Evolutionary conservation across 2,329 filamentous ascomycete genomes (phyloP).

Genomic region (Acephala macrosclerotiorum): DNA sequence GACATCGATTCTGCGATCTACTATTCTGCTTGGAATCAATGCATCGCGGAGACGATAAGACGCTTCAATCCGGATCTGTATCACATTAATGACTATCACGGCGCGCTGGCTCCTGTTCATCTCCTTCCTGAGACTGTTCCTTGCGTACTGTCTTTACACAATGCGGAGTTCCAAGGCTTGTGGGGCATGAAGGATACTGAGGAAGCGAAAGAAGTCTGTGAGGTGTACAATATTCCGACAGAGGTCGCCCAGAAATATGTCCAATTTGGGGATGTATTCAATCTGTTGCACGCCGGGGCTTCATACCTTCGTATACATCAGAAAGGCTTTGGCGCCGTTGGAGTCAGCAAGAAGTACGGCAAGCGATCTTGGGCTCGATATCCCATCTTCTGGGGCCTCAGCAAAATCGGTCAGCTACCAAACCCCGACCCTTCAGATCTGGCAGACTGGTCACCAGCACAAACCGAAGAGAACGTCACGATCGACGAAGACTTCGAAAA

Average conservation of each 20-base stretch:
- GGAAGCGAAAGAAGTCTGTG: conserved; percentile 4
- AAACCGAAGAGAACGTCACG: neutral
- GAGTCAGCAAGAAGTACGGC: conserved; percentile 7
- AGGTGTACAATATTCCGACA: neutral
- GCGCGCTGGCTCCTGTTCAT: neutral
- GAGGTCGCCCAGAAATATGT: conserved; percentile 2
- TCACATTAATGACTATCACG: conserved; percentile 7
- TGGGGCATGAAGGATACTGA: neutral
- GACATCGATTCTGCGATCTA: conserved; percentile 6
- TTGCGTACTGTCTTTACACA: conserved; percentile 1
- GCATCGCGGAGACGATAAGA: neutral
- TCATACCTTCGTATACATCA: conserved; percentile 7
- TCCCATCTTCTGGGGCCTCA: conserved; percentile 10
- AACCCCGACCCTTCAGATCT: conserved; percentile 9
- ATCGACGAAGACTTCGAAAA: conserved; percentile 5
- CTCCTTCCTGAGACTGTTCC: neutral
- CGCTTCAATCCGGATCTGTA: conserved; percentile 6
- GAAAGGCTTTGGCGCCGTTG: conserved; percentile 5
- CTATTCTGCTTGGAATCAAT: conserved; percentile 6
- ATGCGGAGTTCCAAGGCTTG: conserved; percentile 1
- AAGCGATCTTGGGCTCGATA: conserved; percentile 1
- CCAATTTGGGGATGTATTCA: conserved; percentile 4
- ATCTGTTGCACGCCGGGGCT: neutral
- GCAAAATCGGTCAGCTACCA: neutral
- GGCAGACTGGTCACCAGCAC: neutral